Evolutionary conservation across 1,284 basidiomycete species (phyloP).

Genomic region (Cystobasidium slooffiae): DNA sequence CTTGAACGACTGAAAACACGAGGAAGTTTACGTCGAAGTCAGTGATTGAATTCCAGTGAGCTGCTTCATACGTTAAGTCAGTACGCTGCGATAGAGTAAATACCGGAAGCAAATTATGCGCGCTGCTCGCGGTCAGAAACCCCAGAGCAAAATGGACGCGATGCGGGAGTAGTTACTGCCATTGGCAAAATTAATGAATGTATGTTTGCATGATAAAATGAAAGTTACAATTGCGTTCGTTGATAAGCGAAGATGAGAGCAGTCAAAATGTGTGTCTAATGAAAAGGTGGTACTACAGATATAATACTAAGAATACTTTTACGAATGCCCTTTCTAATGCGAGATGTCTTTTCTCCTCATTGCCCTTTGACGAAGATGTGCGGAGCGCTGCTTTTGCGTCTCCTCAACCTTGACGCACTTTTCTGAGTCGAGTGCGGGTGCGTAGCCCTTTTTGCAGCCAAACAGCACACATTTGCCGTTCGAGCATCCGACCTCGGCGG

Average conservation of each 20-base stretch:
- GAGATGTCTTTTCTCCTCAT: slow-evolving; percentile 12
- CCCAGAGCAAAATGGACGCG: background rate
- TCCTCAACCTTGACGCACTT: slow-evolving; percentile 9
- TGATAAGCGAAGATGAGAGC: background rate
- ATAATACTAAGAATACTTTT: background rate
- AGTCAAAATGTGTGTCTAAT: background rate
- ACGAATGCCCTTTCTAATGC: background rate
- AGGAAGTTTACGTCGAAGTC: too few relatives aligned
- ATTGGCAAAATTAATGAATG: slow-evolving; percentile 4
- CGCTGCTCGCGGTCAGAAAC: too few relatives aligned
- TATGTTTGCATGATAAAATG: background rate
- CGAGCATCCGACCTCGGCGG: slow-evolving; percentile 69
- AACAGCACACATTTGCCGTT: slow-evolving; percentile 52
- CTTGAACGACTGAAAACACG: too few relatives aligned
- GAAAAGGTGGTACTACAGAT: slow-evolving; percentile 12
- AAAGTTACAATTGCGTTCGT: slow-evolving; percentile 4
- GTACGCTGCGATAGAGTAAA: too few relatives aligned
- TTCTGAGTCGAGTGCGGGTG: slow-evolving; percentile 7
- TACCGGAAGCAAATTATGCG: too few relatives aligned
- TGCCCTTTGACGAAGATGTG: slow-evolving; percentile 20
- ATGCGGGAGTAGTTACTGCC: background rate
- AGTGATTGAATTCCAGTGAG: too few relatives aligned
- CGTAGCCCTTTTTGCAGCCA: slow-evolving; percentile 54
- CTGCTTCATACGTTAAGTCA: too few relatives aligned
- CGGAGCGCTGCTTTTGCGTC: slow-evolving; percentile 15